These are phyloP conservation scores for Saturnispora halmiae DNA, from an alignment of 805 yeast genomes.

Conservation along the genomic window DNA sequence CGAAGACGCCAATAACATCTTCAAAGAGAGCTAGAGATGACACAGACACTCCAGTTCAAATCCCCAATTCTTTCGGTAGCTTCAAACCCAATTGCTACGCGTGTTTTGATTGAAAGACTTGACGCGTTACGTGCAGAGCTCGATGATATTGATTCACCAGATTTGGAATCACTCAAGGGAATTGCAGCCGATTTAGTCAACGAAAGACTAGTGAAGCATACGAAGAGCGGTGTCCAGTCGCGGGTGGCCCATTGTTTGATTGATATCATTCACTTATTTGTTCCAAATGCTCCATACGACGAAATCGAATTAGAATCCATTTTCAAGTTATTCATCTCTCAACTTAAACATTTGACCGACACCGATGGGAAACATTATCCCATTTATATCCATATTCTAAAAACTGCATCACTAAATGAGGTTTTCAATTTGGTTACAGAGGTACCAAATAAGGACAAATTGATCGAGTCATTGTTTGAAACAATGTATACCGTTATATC, in stretches of 20 bases:
- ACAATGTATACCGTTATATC: conserved; percentile 49
- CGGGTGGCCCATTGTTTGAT: conserved; percentile 63
- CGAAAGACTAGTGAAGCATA: conserved; percentile 49
- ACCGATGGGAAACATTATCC: conserved; percentile 50
- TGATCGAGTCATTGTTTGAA: conserved; percentile 50
- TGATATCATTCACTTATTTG: conserved; percentile 67
- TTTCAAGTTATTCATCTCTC: conserved; percentile 56
- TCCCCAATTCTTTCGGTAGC: conserved; percentile 44
- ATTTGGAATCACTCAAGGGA: conserved; percentile 35
- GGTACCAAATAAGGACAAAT: conserved; percentile 48
- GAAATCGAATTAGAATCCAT: conserved; percentile 52
- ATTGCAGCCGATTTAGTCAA: conserved; percentile 46
- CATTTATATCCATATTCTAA: conserved; percentile 57
- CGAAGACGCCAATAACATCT: not conserved
- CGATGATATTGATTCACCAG: conserved; percentile 54
- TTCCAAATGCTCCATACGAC: conserved; percentile 86
- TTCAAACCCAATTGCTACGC: conserved; percentile 47
- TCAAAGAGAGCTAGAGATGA: not conserved
- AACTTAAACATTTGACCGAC: conserved; percentile 44
- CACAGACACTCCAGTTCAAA: conserved; percentile 12
- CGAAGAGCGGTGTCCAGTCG: conserved; percentile 62
- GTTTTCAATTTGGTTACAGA: conserved; percentile 45
- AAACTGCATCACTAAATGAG: conserved; percentile 64
- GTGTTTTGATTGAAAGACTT: conserved; percentile 51
- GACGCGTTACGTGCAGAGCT: conserved; percentile 56